phyloP scores from a whole-genome alignment of 371 early-diverging fungal species.

The Thermomucor indicae-seudaticae region DNA sequence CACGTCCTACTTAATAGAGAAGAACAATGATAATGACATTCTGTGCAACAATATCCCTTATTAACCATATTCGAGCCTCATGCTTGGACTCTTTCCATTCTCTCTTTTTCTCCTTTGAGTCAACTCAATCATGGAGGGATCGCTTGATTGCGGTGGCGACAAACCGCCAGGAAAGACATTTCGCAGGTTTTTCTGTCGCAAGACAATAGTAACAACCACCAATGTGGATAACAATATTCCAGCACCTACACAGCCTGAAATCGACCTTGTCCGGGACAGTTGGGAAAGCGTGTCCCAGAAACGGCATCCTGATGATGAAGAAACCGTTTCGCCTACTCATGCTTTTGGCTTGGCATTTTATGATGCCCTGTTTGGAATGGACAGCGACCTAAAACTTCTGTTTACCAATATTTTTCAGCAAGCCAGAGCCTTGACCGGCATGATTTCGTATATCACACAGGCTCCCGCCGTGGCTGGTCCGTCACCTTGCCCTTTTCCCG shows the following conservation, averaged over 20 bases:
- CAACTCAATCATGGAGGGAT: no score
- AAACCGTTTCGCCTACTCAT: constrained; percentile 31
- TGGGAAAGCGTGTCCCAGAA: constrained; percentile 38
- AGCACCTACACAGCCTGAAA: constrained; percentile 26
- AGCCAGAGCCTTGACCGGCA: constrained; percentile 39
- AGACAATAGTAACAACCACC: not conserved
- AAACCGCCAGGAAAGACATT: no score
- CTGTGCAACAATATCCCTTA: no score
- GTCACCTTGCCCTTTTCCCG: constrained; percentile 1
- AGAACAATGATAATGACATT: no score
- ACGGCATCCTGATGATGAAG: constrained; percentile 22
- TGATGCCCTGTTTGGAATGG: constrained; percentile 32
- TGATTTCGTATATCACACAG: constrained; percentile 37
- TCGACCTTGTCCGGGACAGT: constrained; percentile 29
- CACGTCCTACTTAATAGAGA: no score
- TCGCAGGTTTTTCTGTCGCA: no score
- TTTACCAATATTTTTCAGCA: constrained; percentile 40
- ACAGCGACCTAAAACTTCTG: constrained; percentile 12
- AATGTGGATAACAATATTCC: not conserved
- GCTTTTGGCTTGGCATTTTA: constrained; percentile 44
- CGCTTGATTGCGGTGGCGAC: no score
- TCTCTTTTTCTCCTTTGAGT: no score
- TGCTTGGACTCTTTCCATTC: no score
- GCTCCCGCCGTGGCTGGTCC: constrained; percentile 19
- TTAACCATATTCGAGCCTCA: no score